Base-by-base conservation (phyloP, 2,329 filamentous ascomycete species). In the Trichoderma harzianum region DNA sequence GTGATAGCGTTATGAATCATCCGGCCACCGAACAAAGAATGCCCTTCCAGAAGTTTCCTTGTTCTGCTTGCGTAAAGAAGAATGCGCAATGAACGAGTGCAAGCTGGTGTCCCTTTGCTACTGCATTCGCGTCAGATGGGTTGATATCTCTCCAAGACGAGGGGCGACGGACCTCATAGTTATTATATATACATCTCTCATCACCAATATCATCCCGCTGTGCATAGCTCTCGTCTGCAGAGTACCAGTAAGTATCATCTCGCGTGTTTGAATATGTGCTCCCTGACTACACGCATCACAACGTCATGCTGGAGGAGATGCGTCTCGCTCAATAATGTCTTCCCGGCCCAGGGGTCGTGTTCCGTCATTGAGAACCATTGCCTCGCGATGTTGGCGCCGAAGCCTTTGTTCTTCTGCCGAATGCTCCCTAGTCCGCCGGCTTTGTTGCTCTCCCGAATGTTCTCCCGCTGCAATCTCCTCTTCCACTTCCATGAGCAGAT, bases 281-380 rank as follows among this genome's bases (percentile, higher is more conserved):
- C 30, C 26, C n/a, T 5, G 11, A n/a, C 3, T 47, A 58, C n/a
- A 26, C 2, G 39, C 16, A 28, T 12, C 7, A 14, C 30, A 6
- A 7, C 58, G 16, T 61, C 28, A 68, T 5, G 65, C 60, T 21
- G 64, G 70, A 36, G 70, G 70, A 28, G 70, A 72, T 51, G 70
- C 57, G 39, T 68, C 58, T 10, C 64, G 70, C 79, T 96, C 91
- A 68, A 95, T 93, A 43, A 97, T 97, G 78, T 97, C 93, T 58
- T 89, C 89, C 74, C 90, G 88, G 5, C 88, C 90, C 58, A 97
- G 80, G 1, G 93, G 92, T 36, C 91, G 87, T 26, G 89, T 93
- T n/a, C 93, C 93, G 77, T 97, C 94, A 77, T 94, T 95, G 71
- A 97, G 84, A 24, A 98, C 94, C 88, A 98, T 95, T 5, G 94